Evolutionary conservation across 2,329 filamentous ascomycete genomes (phyloP), one percentile per base, ranked within the genome.

Genomic region (Cadophora gregata): DNA sequence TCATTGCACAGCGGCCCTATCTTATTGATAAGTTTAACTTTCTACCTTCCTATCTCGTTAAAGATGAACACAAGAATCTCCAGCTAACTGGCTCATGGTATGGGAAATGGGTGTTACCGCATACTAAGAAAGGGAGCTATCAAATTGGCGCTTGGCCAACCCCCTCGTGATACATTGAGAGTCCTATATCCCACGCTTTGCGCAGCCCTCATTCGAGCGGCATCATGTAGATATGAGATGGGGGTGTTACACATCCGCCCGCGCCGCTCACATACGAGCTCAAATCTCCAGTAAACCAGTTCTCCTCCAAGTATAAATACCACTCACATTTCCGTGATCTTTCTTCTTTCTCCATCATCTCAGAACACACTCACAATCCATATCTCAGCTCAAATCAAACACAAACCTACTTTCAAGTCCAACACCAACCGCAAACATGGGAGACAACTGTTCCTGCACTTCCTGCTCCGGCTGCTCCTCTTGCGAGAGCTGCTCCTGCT

Each of bases 401-500:
- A 47, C 53, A 61, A 27, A 31, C n/a, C 27, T 53, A 65, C 1
- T 45, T 21, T 50, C 58, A 48, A 47, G 21, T 50, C 9, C 38
- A 42, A 59, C 19, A 25, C n/a, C n/a, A 50, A 66, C 31, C 60
- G 50, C 12, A 42, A 64, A 45, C 45, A 69, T 64, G 47, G 53
- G 38, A 21, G 62, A 59, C 27, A 62, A 67, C 61, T 66, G 63
- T 36, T 60, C 63, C 50, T 69, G 67, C 50, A 7, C 63, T 9
- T 42, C 53, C n/a, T 70, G 65, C 56, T 59, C 56, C 27, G 36
- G 47, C 29, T 68, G 63, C 61, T 45, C 33, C 47, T 56, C 38
- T 25, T 70, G 68, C 62, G 38, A 42, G 8, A 53, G 56, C 51
- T 70, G 68, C 64, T 63, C 63, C 29, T 70, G 68, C 66, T 70